Conservation (phyloP, 306 rosid genomes). For the Gleditsia sinensis region DNA sequence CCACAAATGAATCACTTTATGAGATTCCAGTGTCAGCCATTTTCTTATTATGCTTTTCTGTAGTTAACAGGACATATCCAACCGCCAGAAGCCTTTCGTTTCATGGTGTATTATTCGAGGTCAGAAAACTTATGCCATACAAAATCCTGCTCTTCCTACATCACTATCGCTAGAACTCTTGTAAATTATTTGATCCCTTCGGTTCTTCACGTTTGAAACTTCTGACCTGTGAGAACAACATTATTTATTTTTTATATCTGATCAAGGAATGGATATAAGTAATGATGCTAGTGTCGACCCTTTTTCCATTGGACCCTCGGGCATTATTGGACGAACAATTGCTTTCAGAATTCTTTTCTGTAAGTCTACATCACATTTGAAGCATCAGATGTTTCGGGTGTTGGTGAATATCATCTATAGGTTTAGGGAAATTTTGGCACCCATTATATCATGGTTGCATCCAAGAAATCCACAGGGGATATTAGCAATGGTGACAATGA, state of each 20-base stretch:
- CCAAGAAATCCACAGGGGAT: slow-evolving; percentile 96
- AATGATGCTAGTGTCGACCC: slow-evolving; percentile 84
- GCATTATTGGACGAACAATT: slow-evolving; percentile 72
- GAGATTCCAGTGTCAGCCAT: slow-evolving; percentile 1
- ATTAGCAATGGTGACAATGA: slow-evolving; percentile 80
- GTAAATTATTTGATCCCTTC: slow-evolving; percentile 25
- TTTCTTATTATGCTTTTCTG: slow-evolving; percentile 11
- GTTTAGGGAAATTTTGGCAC: slow-evolving; percentile 50
- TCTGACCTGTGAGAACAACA: slow-evolving; percentile 14
- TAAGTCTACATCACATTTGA: slow-evolving; percentile 73
- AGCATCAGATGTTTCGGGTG: slow-evolving; percentile 53
- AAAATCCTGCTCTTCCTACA: neutral
- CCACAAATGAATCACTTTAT: slow-evolving; percentile 9
- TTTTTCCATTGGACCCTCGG: slow-evolving; percentile 90
- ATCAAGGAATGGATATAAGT: slow-evolving; percentile 75
- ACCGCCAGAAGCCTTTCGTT: neutral
- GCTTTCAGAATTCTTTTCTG: slow-evolving; percentile 86
- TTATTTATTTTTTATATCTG: slow-evolving; percentile 9
- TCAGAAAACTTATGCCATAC: no score
- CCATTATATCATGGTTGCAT: slow-evolving; percentile 74
- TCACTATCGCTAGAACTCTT: neutral
- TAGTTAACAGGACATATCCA: neutral
- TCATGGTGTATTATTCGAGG: neutral
- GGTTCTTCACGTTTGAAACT: neutral
- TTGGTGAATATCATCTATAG: slow-evolving; percentile 49